Base-by-base conservation (phyloP, 2,329 filamentous ascomycete genomes). In the Talaromyces sp. region DNA sequence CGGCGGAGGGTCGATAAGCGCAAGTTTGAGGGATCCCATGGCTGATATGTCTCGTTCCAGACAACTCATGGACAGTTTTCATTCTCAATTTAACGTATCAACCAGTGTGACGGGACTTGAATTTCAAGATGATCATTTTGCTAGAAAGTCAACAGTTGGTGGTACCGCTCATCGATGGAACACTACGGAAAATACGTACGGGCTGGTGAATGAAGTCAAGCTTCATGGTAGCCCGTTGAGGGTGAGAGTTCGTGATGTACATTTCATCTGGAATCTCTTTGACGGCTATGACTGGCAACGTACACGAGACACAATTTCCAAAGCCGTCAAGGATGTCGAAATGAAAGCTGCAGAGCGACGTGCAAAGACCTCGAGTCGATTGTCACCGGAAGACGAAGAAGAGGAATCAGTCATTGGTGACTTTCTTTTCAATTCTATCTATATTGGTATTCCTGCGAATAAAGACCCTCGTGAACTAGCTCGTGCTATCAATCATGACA, bases 351-450 rank as follows among this genome's bases (percentile, higher is more conserved):
- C 89, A 54, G 91, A 97, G 72, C 87, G 89, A 62, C 85, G 87
- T 63, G 80, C 85, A 25, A 82, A 84, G 46, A 76, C 80, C 50
- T 82, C 84, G 5, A 85, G 86, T 60, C 79, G 84, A 64, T 81
- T 83, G 60, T 79, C 83, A 8, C 81, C 84, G 60, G 75, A 79
- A 37, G 73, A 81, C 71, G 73, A 85, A 75, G 70, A 89, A 39
- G 90, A 96, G 56, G 89, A 93, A 75, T 91, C 87, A 12, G 90
- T 90, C 5, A 96, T 98, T 75, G 92, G 92, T 5, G 96, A 99
- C 73, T 96, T 96, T 69, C 82, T 99, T 16, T 99, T 99, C 83
- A 98, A 99, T 73, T 99, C 95, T 0, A 96, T 99, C 61, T 99
- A 97, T 79, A 97, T 99, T 69, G 92, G 91, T 14, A 90, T 99